Conservation (phyloP, 176 grass and related monocot genomes). For the Tillandsia leiboldiana region DNA sequence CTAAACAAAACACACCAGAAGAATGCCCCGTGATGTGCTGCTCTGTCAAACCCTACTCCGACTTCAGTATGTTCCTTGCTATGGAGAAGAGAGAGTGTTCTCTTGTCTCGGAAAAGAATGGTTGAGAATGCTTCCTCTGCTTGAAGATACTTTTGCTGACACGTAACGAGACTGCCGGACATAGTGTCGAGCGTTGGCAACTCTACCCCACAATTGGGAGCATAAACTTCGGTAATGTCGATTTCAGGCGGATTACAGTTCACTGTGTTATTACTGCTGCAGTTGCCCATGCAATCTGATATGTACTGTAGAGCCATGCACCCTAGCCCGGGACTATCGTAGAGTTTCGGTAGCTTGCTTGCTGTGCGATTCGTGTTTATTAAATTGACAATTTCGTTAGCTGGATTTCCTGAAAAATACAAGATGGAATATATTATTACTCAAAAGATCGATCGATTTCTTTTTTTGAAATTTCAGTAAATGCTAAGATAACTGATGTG, state of each 20-base stretch:
- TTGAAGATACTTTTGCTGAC: conserved; percentile 29
- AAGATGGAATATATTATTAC: background rate
- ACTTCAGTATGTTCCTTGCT: conserved; percentile 62
- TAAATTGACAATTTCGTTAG: conserved; percentile 50
- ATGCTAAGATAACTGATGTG: too few species aligned
- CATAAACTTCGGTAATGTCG: conserved; percentile 86
- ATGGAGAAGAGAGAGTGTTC: conserved; percentile 27
- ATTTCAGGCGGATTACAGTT: conserved; percentile 49
- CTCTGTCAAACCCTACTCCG: conserved; percentile 48
- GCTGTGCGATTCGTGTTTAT: conserved; percentile 65
- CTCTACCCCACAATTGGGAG: conserved; percentile 88
- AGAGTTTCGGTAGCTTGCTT: conserved; percentile 40
- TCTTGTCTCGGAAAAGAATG: conserved; percentile 21
- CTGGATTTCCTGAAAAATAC: conserved; percentile 49
- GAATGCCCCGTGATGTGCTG: conserved; percentile 41
- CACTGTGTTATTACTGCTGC: conserved; percentile 30
- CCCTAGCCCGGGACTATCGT: conserved; percentile 54
- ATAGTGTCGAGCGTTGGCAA: conserved; percentile 67
- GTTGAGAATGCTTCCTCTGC: conserved; percentile 30
- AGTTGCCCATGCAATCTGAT: conserved; percentile 45
- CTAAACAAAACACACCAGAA: conserved; percentile 89
- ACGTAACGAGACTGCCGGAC: conserved; percentile 46
- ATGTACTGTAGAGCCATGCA: conserved; percentile 93
- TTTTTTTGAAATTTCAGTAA: too few species aligned
- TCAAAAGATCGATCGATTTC: too few species aligned